Evolutionary conservation across 2,329 filamentous ascomycete species (phyloP), one percentile per base, ranked within the genome.

Genomic region (Exophiala dermatitidis): DNA sequence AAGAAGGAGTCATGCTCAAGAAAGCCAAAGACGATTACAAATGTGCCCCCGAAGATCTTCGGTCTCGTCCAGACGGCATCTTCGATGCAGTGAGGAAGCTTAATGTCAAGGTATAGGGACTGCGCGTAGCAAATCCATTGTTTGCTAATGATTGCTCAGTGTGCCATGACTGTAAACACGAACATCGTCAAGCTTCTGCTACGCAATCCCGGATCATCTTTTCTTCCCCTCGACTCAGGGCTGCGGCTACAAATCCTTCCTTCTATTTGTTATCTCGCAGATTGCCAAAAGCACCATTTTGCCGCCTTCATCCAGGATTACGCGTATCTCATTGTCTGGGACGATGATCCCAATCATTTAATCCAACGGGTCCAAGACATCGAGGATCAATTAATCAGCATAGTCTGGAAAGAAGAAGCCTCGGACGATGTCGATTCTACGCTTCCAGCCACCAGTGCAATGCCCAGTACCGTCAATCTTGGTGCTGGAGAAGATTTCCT

Each of bases 91-190:
- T 79, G 8, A 61, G 70, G 48, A 64, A 66, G 12, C 65, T 82
- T 56, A 82, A 82, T 57, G 77, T 81, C 51, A 70, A 72, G 64
- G 78, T 80, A 71, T 59, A n/a, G 73, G 67, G 10, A 7, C 4
- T 5, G 12, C 12, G 5, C 10, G 42, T 4, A 31, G 10, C n/a
- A 26, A 37, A 32, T 26, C 32, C 3, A 31, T 28, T 10, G 4
- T 9, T 3, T 29, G 10, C 44, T 48, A 43, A 55, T 28, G 10
- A 9, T 12, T 7, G 37, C 5, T 19, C 43, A 84, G 79, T 81
- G 77, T 62, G 82, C 82, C 47, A 83, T 86, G 77, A 86, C 83
- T 2, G 74, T 85, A 58, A 83, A 80, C 64, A 85, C 82, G 2
- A 74, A 77, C 54, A 77, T 85, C 38, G 82, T 85, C 62, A 78